Evolutionary conservation across 768 basidiomycete species (phyloP), one percentile per base, ranked within the genome.

Genomic region (Leccinum aurantiacum): DNA sequence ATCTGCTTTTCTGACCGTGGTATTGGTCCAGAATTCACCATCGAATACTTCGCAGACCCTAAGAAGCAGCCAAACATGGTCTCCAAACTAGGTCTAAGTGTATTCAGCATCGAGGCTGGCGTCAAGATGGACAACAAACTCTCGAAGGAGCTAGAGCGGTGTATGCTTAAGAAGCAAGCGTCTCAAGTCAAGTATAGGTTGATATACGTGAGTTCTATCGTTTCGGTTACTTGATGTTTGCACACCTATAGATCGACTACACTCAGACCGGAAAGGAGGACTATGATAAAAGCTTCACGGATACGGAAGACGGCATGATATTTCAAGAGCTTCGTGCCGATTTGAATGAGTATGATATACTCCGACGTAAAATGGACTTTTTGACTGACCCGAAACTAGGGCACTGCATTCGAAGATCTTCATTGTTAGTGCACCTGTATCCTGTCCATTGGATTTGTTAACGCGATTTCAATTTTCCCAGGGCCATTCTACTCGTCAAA

Each of bases 361-460:
- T 31, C 3, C 11, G 31, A 7, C 3, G 14, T 19, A 19, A 4
- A 3, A 6, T 4, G 1, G 25, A 27, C 7, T 55, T 41, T 8
- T 53, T 66, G 56, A 55, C 63, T 48, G 13, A 58, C 10, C 11
- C 1, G 41, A 7, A 35, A 56, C 57, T 56, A 90, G 90, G 37
- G 75, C 79, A n/a, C 88, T 88, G 37, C 75, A 83, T 38, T 80
- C 91, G 1, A 84, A 85, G 35, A 80, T 95, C 15, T 97, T 94
- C 74, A 95, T 96, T 61, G 91, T 90, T 67, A 64, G 82, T 73
- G 4, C 17, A 29, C 4, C 22, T 25, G 7, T 10, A 15, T 13
- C 24, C 6, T 44, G 19, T 6, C 10, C 15, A 0, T 9, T 33
- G n/a, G 3, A 2, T 47, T n/a, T 19, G 3, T 37, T 57, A 9